These are phyloP conservation scores for Magnaporthiopsis incrustans DNA, from an alignment of 2,329 filamentous ascomycete genomes.

Conservation along the genomic window DNA sequence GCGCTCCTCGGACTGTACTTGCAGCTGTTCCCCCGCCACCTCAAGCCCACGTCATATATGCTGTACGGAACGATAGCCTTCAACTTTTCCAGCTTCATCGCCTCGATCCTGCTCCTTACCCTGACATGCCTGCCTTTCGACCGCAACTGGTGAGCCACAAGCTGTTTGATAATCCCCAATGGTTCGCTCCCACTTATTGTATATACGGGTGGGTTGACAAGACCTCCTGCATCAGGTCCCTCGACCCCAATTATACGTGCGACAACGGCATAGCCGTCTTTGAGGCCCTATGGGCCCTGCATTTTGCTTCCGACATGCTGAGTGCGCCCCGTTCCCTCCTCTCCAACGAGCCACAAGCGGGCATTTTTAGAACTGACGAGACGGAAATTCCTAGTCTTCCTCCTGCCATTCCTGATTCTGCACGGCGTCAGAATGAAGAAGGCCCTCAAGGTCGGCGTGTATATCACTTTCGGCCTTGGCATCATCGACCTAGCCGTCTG, in stretches of 20 bases:
- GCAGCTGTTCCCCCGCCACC: neutral
- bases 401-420: neutral
- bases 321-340: neutral
- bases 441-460: neutral
- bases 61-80: constrained; percentile 1
- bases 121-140: neutral
- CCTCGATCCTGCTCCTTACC: neutral
- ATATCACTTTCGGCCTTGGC: neutral
- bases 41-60: neutral
- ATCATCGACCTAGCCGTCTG: neutral
- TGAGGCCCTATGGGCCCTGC: neutral
- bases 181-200: neutral
- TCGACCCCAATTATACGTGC: no score
- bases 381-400: neutral
- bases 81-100: neutral
- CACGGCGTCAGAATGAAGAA: neutral
- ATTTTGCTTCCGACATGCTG: neutral
- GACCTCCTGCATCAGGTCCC: neutral
- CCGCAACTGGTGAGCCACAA: neutral
- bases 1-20: neutral
- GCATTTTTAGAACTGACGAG: no score
- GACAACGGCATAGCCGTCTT: no score
- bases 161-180: neutral
- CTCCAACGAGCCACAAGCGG: no score
- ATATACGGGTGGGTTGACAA: neutral